These are phyloP conservation scores for Bauhinia variegata DNA, from an alignment of 306 rosid genomes.

Conservation along the genomic window DNA sequence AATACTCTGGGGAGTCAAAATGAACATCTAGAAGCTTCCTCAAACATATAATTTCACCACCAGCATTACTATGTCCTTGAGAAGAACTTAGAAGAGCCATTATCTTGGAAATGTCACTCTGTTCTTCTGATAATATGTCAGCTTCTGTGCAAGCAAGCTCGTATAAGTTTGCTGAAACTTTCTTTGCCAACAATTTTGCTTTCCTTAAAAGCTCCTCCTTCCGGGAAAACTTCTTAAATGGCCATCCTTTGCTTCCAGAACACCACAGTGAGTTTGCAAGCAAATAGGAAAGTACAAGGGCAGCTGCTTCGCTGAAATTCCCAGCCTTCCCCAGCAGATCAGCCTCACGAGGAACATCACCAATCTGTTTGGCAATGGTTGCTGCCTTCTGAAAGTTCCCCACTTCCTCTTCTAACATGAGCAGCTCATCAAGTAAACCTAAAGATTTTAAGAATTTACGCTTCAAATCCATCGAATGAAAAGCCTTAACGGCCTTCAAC, in stretches of 20 bases:
- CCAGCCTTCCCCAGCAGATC: constrained; percentile 53
- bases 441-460: constrained; percentile 45
- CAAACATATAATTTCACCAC: constrained; percentile 50
- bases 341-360: constrained; percentile 35
- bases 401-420: constrained; percentile 53
- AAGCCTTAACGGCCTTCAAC: constrained; percentile 61
- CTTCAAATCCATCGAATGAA: constrained; percentile 41
- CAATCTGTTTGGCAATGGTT: constrained; percentile 48
- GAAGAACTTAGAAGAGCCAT: constrained; percentile 38
- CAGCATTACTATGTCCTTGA: constrained; percentile 30
- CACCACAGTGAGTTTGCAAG: constrained; percentile 59
- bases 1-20: constrained; percentile 37
- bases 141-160: constrained; percentile 45
- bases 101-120: constrained; percentile 11
- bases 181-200: constrained; percentile 49
- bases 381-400: constrained; percentile 60
- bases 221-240: constrained; percentile 44
- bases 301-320: constrained; percentile 49
- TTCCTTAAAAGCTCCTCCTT: constrained; percentile 45
- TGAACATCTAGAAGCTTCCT: constrained; percentile 57
- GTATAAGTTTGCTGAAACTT: constrained; percentile 27
- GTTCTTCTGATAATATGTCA: constrained; percentile 39
- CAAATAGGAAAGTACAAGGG: constrained; percentile 38
- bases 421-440: constrained; percentile 50
- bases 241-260: constrained; percentile 59